Evolutionary conservation across 164 flowering plant genomes (phyloP).

Genomic region (Tetracentron sinense): DNA sequence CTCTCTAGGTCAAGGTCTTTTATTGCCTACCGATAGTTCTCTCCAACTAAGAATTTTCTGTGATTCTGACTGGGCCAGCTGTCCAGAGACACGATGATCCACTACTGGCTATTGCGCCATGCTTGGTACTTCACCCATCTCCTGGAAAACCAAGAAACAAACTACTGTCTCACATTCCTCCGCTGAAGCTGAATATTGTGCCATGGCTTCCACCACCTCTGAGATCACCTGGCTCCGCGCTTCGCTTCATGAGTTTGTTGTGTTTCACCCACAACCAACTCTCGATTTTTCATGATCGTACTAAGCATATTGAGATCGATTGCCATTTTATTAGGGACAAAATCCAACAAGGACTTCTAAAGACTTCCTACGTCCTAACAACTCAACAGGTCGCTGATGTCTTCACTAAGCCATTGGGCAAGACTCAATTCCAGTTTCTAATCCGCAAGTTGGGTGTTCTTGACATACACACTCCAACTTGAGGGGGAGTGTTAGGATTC

Average conservation of each 20-base stretch:
- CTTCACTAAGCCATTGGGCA: no score
- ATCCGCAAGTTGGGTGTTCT: no score
- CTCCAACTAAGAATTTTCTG: background rate
- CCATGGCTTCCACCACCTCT: background rate
- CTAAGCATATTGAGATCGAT: background rate
- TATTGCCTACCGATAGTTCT: background rate
- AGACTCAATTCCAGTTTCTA: no score
- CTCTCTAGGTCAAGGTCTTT: conserved; percentile 4
- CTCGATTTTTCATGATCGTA: background rate
- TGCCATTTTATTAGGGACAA: no score
- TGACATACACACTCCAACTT: no score
- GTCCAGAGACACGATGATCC: conserved; percentile 7
- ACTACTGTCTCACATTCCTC: background rate
- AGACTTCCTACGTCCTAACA: no score
- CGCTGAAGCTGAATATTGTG: conserved; percentile 6
- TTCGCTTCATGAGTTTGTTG: background rate
- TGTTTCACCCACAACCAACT: background rate
- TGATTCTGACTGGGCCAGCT: conserved; percentile 12
- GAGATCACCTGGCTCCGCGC: background rate
- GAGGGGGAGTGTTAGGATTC: no score
- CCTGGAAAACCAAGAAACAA: conserved; percentile 13
- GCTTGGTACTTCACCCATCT: conserved; percentile 1
- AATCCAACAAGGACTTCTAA: no score
- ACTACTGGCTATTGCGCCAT: background rate
- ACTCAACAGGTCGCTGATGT: no score